A percentile compares a stretch with the other conserved stretches of the same genome.
phyloP scores from a whole-genome alignment of 768 basidiomycete species.

The Auriscalpium vulgare region DNA sequence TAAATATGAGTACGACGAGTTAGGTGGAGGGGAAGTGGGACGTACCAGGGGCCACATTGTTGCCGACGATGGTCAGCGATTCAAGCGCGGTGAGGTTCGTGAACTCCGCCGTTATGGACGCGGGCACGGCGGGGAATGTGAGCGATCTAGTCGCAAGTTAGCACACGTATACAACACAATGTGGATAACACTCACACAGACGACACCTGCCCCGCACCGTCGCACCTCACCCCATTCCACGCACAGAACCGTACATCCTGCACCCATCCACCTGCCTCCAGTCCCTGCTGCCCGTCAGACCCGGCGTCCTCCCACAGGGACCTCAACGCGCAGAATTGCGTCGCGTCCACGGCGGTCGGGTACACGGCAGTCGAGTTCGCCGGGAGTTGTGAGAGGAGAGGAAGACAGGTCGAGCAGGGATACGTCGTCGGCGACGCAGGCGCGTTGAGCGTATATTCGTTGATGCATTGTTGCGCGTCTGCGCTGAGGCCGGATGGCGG shows the following conservation, averaged over 20 bases:
- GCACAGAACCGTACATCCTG: constrained; percentile 37
- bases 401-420: constrained; percentile 38
- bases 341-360: constrained; percentile 26
- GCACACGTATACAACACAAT: not conserved
- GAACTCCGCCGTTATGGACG: constrained; percentile 34
- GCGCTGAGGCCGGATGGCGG: constrained; percentile 26
- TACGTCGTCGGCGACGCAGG: constrained; percentile 34
- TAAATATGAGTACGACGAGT: not conserved
- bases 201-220: constrained; percentile 30
- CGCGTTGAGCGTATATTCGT: constrained; percentile 38
- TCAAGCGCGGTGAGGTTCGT: constrained; percentile 31
- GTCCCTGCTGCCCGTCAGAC: constrained; percentile 28
- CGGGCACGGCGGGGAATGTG: constrained; percentile 40
- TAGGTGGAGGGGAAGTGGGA: not conserved
- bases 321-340: constrained; percentile 42
- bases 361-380: constrained; percentile 19
- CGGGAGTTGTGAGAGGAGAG: constrained; percentile 32
- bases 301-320: constrained; percentile 34
- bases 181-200: constrained; percentile 29
- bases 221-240: constrained; percentile 40
- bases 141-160: constrained; percentile 23
- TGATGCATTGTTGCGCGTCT: constrained; percentile 36
- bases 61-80: constrained; percentile 32
- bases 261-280: constrained; percentile 37
- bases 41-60: constrained; percentile 34